Evolutionary conservation across 140 eudicot species (phyloP).

Genomic region (Bidens hawaiensis): DNA sequence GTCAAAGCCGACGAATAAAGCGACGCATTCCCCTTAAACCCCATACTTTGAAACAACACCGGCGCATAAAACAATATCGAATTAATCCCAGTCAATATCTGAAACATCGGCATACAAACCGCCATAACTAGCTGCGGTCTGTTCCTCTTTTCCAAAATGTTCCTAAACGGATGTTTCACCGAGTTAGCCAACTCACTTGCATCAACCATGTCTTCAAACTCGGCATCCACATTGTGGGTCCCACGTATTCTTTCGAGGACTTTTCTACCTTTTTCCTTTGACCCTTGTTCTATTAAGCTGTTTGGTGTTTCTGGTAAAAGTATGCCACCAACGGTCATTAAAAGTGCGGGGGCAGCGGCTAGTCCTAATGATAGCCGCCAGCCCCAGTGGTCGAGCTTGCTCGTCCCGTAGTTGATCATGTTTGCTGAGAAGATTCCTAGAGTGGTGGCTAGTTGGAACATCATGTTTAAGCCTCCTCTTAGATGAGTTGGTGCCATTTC

Average conservation of each 20-base stretch:
- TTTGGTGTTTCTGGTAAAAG: slow-evolving; percentile 93
- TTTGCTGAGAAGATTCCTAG: slow-evolving; percentile 88
- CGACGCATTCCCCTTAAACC: slow-evolving; percentile 67
- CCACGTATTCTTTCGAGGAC: slow-evolving; percentile 70
- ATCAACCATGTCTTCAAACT: slow-evolving; percentile 74
- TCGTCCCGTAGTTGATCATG: slow-evolving; percentile 81
- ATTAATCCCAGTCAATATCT: slow-evolving; percentile 84
- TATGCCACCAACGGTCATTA: slow-evolving; percentile 81
- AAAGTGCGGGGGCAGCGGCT: slow-evolving; percentile 71
- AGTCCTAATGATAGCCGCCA: slow-evolving; percentile 91
- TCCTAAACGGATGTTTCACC: slow-evolving; percentile 67
- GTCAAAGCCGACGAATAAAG: slow-evolving; percentile 77
- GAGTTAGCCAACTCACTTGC: slow-evolving; percentile 83
- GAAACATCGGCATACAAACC: slow-evolving; percentile 79
- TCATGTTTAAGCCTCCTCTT: slow-evolving; percentile 87
- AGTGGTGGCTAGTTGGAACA: slow-evolving; percentile 90
- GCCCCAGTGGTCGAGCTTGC: slow-evolving; percentile 69
- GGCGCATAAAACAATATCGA: slow-evolving; percentile 83
- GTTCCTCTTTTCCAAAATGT: slow-evolving; percentile 57
- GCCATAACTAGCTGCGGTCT: slow-evolving; percentile 88
- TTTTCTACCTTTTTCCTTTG: slow-evolving; percentile 42
- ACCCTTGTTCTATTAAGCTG: slow-evolving; percentile 69
- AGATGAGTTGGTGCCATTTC: slow-evolving; percentile 93
- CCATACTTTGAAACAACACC: slow-evolving; percentile 72
- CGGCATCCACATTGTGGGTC: slow-evolving; percentile 63